Evolutionary conservation across 2,329 filamentous ascomycete species (phyloP).

Genomic region (Rugonectria rugulosa): DNA sequence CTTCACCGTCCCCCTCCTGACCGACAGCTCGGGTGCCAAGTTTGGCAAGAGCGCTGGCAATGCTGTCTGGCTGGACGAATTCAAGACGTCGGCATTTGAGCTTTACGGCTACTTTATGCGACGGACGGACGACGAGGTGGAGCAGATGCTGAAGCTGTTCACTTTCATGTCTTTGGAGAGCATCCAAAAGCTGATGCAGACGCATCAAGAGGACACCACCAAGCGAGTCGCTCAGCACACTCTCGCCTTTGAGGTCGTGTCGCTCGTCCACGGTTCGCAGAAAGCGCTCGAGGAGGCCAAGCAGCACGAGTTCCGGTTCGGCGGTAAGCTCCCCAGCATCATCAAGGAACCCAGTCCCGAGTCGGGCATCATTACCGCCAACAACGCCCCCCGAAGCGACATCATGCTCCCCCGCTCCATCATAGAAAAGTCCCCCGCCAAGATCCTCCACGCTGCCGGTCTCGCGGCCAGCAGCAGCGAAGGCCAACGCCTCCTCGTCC

Average conservation of each 20-base stretch:
- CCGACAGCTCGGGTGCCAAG: slow-evolving; percentile 84
- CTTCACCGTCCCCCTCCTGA: slow-evolving; percentile 89
- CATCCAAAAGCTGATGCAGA: slow-evolving; percentile 73
- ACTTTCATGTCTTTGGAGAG: slow-evolving; percentile 80
- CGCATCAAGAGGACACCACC: slow-evolving; percentile 72
- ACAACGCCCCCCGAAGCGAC: slow-evolving; percentile 60
- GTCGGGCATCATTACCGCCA: slow-evolving; percentile 47
- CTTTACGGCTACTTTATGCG: slow-evolving; percentile 91
- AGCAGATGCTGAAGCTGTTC: slow-evolving; percentile 84
- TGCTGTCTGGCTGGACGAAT: slow-evolving; percentile 87
- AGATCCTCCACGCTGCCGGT: slow-evolving; percentile 66
- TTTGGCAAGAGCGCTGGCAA: slow-evolving; percentile 96
- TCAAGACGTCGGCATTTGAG: slow-evolving; percentile 83
- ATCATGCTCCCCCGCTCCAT: slow-evolving; percentile 67
- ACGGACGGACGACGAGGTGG: slow-evolving; percentile 81
- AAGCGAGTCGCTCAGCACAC: slow-evolving; percentile 82
- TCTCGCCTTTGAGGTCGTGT: slow-evolving; percentile 82
- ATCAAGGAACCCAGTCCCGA: slow-evolving; percentile 40
- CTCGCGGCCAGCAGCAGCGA: slow-evolving; percentile 64
- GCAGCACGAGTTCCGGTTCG: slow-evolving; percentile 61
- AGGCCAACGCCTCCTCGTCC: slow-evolving; percentile 63
- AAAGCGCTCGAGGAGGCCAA: slow-evolving; percentile 69
- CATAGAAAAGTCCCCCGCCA: slow-evolving; percentile 63
- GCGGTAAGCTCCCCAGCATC: slow-evolving; percentile 42
- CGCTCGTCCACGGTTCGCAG: slow-evolving; percentile 76